Evolutionary conservation across 2,329 filamentous ascomycete genomes (phyloP).

Genomic region (Sphaerulina musiva): DNA sequence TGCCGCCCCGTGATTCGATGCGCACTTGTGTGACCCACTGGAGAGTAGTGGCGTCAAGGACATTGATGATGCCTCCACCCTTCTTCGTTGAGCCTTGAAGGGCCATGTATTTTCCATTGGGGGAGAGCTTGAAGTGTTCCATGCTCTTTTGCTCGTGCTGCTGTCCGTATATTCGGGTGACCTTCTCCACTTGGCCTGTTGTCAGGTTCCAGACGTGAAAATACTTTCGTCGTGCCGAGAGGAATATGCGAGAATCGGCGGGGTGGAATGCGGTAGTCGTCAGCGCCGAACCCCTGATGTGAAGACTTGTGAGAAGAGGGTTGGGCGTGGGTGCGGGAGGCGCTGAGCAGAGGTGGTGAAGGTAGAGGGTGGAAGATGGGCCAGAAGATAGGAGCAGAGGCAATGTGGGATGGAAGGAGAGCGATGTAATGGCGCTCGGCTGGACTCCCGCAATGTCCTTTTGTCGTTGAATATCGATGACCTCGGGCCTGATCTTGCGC

Average conservation of each 20-base stretch:
- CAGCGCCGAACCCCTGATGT: conserved; percentile 77
- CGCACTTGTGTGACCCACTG: conserved; percentile 84
- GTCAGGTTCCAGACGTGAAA: conserved; percentile 92
- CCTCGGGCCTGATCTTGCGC: conserved; percentile 74
- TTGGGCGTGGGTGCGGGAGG: conserved; percentile 67
- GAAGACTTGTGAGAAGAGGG: conserved; percentile 81
- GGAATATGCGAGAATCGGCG: conserved; percentile 69
- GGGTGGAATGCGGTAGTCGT: conserved; percentile 73
- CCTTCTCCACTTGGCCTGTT: conserved; percentile 74
- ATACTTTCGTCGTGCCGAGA: conserved; percentile 79
- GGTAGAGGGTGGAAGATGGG: conserved; percentile 72
- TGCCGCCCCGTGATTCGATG: conserved; percentile 72
- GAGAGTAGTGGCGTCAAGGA: conserved; percentile 70
- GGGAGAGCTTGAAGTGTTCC: conserved; percentile 83
- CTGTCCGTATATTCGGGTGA: conserved; percentile 67
- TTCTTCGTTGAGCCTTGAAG: conserved; percentile 73
- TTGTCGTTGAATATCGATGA: conserved; percentile 80
- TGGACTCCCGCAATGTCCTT: conserved; percentile 77
- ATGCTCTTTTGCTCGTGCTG: conserved; percentile 78
- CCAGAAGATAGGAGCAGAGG: conserved; percentile 87
- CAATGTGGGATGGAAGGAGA: conserved; percentile 83
- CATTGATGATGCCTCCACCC: conserved; percentile 80
- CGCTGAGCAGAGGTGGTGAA: conserved; percentile 79
- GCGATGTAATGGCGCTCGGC: conserved; percentile 67
- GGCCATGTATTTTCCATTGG: conserved; percentile 79